Base-by-base conservation (phyloP, 768 basidiomycete genomes). In the Terana coerulea region DNA sequence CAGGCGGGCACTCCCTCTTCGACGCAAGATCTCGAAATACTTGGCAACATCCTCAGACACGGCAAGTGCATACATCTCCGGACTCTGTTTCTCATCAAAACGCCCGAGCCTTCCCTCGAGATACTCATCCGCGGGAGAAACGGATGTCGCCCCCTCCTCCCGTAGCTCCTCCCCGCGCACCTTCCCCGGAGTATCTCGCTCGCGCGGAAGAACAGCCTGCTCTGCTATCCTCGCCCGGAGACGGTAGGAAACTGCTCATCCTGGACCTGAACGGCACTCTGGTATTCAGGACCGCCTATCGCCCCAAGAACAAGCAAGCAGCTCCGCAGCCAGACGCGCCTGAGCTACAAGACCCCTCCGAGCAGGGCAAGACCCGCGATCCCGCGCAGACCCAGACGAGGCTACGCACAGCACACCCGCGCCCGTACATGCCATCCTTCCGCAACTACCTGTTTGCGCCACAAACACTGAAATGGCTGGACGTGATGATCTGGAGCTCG, bases 401-500 rank as follows among this genome's bases (percentile, higher is more conserved):
- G 29, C 61, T 71, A 5, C 76, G 78, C 7, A 51, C 66, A 1
- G 72, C 76, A 6, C 69, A 87, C 57, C 80, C 78, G 2, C 74
- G 89, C 14, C 86, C 89, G 0, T 92, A 84, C 64, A 72, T 91
- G 58, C 51, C 67, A 4, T 65, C 83, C 1, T 87, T 91, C 58
- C 62, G 74, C 3, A 64, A 74, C 2, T 91, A 86, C 60, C 66
- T 91, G 2, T 83, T 89, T 57, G 79, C 83, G 43, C 68, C 75
- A 0, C 57, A 71, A 15, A 88, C 83, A n/a, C 71, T 67, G 29
- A 59, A 61, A 12, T 90, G 88, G 86, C 74, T 91, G 17, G 87
- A 91, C 52, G 83, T 86, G 3, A 92, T 92, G 86, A 78, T 94
- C 3, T 94, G 91, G 91, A 88, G 86, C 61, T 88, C 86, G 2